A percentile compares a stretch with the other conserved stretches of the same genome.
phyloP scores from a whole-genome alignment of 169 alveolate genomes.

The Plasmodium blacklocki region DNA sequence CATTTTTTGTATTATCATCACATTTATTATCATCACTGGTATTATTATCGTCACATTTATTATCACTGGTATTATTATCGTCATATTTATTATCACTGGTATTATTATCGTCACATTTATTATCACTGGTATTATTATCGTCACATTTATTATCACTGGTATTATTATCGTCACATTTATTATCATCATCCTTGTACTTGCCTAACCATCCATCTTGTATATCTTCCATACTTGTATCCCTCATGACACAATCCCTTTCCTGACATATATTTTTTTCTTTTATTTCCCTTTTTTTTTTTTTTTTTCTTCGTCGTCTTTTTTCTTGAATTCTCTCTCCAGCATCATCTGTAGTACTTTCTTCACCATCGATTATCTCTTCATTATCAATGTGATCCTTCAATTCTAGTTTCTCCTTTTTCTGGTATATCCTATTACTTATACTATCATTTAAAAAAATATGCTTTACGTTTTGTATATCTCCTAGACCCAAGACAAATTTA shows the following conservation, averaged over 20 bases:
- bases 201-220: too few relatives aligned
- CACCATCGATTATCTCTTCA: background rate
- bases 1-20: background rate
- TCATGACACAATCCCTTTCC: background rate
- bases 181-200: background rate
- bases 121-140: background rate
- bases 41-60: background rate
- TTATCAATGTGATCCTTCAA: background rate
- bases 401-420: background rate
- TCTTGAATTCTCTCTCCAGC: background rate
- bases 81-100: background rate
- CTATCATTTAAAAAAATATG: conserved; percentile 2
- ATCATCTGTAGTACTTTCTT: conserved; percentile 3
- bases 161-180: background rate
- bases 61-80: background rate
- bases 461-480: conserved; percentile 23
- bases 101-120: background rate
- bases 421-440: background rate
- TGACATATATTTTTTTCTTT: background rate
- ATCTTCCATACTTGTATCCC: too few relatives aligned
- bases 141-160: background rate
- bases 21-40: background rate
- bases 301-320: background rate
- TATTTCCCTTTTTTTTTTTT: background rate
- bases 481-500: conserved; percentile 65